Conservation (phyloP, 23 red algal genomes). For the Pyropia yezoensis region DNA sequence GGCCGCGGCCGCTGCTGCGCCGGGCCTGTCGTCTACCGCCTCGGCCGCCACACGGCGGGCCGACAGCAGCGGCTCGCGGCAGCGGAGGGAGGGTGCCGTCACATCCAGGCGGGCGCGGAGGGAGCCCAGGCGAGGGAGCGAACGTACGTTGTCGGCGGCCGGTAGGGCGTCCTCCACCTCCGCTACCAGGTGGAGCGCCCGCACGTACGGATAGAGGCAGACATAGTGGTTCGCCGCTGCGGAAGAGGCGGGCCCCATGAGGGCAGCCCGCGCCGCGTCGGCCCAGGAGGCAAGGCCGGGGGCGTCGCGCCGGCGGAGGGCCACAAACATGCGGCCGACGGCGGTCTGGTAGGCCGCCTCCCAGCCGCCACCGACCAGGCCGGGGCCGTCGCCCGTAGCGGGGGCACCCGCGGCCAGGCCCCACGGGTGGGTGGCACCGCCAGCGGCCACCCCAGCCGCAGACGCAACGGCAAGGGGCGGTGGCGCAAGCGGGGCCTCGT, state of each 20-base stretch:
- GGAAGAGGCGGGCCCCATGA: too few relatives aligned
- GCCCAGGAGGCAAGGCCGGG: not conserved
- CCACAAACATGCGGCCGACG: slow-evolving; percentile 2
- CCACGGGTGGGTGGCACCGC: too few relatives aligned
- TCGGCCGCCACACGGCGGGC: slow-evolving; percentile 25
- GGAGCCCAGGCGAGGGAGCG: slow-evolving; percentile 3
- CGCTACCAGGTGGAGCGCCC: too few relatives aligned
- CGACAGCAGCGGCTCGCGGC: slow-evolving; percentile 57
- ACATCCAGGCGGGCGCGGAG: slow-evolving; percentile 5
- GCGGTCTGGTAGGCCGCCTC: not conserved
- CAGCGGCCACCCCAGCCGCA: too few relatives aligned
- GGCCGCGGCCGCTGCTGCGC: slow-evolving; percentile 19
- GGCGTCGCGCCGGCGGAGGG: not conserved
- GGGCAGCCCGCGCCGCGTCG: too few relatives aligned
- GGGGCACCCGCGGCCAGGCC: too few relatives aligned
- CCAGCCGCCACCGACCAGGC: not conserved
- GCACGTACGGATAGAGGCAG: too few relatives aligned
- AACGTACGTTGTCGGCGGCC: too few relatives aligned
- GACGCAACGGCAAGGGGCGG: too few relatives aligned
- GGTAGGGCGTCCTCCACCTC: too few relatives aligned
- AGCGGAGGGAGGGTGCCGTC: slow-evolving; percentile 18
- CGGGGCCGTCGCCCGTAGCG: not conserved
- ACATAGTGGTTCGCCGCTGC: too few relatives aligned
- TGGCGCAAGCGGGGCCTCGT: not conserved
- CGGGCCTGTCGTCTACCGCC: slow-evolving; percentile 10